Evolutionary conservation across 352 stramenopile genomes (phyloP).

Genomic region (Globisporangium apiculatum): DNA sequence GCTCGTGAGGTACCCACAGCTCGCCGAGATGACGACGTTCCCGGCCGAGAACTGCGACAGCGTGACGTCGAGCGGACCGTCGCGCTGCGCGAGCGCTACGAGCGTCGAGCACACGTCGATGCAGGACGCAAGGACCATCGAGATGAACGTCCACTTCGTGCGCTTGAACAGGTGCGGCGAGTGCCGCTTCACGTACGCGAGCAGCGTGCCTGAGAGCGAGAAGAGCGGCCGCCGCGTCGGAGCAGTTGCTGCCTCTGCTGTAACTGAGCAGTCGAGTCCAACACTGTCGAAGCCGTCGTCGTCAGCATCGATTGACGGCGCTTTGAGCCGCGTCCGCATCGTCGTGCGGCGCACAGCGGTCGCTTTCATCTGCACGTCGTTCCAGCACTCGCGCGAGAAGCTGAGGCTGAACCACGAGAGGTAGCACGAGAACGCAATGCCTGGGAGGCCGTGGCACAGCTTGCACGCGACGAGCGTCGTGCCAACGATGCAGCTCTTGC

Average conservation of each 20-base stretch:
- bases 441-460: constrained; percentile 29
- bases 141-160: constrained; percentile 73
- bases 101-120: constrained; percentile 66
- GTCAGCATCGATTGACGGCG: neutral
- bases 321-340: neutral
- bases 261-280: no score
- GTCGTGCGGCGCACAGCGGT: neutral
- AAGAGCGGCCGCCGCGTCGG: neutral
- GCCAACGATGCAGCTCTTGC: constrained; percentile 28
- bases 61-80: constrained; percentile 31
- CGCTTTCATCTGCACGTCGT: constrained; percentile 42
- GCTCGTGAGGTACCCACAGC: constrained; percentile 61
- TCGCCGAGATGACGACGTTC: constrained; percentile 61
- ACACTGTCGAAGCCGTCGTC: neutral
- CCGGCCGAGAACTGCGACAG: constrained; percentile 72
- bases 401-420: constrained; percentile 64
- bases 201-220: constrained; percentile 14
- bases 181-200: constrained; percentile 20
- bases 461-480: constrained; percentile 43
- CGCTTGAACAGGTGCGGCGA: constrained; percentile 63
- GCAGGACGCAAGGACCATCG: constrained; percentile 57
- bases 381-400: constrained; percentile 66
- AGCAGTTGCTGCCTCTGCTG: neutral
- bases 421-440: constrained; percentile 45
- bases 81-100: constrained; percentile 23